These are phyloP conservation scores for Aspergillus novofumigatus DNA, from an alignment of 2,329 filamentous ascomycete genomes.

Conservation along the genomic window DNA sequence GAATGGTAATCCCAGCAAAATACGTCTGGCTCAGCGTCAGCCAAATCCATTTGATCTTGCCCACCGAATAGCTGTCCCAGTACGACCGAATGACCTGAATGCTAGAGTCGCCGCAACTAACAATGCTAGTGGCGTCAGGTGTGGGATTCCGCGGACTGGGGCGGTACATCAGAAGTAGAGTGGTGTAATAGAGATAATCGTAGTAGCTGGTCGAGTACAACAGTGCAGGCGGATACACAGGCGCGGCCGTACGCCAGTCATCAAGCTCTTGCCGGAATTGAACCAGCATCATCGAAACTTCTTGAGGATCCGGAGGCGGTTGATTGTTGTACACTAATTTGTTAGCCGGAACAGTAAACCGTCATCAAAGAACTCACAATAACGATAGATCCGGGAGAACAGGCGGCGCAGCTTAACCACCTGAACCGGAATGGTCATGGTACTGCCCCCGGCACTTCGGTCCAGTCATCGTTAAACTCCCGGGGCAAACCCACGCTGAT, in stretches of 20 bases:
- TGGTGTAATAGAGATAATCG: conserved; percentile 39
- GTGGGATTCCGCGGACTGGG: conserved; percentile 36
- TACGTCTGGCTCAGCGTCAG: conserved; percentile 37
- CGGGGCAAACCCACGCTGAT: conserved; percentile 36
- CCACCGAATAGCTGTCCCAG: conserved; percentile 37
- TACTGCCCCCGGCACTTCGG: conserved; percentile 32
- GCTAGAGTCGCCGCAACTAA: conserved; percentile 37
- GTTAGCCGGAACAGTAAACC: conserved; percentile 3
- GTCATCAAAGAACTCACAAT: conserved; percentile 22
- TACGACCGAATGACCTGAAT: conserved; percentile 37
- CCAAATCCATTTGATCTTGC: conserved; percentile 41
- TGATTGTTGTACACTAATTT: conserved; percentile 34
- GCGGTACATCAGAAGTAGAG: conserved; percentile 36
- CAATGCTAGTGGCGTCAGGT: conserved; percentile 32
- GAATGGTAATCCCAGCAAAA: conserved; percentile 37
- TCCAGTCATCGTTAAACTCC: conserved; percentile 39
- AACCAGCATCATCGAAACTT: conserved; percentile 24
- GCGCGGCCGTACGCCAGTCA: conserved; percentile 35
- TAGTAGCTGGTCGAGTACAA: conserved; percentile 40
- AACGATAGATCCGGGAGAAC: conserved; percentile 37
- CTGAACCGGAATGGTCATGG: conserved; percentile 38
- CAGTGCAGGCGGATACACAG: conserved; percentile 33
- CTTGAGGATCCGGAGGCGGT: conserved; percentile 23
- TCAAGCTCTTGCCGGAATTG: conserved; percentile 36
- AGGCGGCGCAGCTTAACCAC: conserved; percentile 35